These are phyloP conservation scores for Pulicaria dysenterica DNA, from an alignment of 129 eudicot species.

Conservation along the genomic window DNA sequence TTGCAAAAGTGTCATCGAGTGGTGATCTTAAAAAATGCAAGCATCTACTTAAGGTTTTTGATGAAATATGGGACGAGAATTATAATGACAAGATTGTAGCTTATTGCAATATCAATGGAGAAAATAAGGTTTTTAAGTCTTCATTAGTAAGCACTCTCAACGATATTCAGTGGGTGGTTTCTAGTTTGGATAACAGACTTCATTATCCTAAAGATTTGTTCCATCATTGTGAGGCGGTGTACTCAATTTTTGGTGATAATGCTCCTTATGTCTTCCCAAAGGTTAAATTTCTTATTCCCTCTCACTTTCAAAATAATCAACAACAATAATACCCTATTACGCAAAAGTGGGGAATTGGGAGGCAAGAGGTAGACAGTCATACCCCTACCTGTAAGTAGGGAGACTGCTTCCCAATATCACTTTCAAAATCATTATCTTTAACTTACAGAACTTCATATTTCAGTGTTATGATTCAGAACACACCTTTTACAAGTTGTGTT, in stretches of 20 bases:
- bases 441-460: background rate
- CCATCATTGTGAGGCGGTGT: slow-evolving; percentile 65
- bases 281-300: slow-evolving; percentile 37
- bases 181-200: slow-evolving; percentile 57
- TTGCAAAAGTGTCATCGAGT: slow-evolving; percentile 44
- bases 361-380: too few species aligned
- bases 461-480: too few species aligned
- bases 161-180: slow-evolving; percentile 62
- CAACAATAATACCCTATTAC: too few species aligned
- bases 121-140: slow-evolving; percentile 45
- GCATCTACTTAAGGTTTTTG: slow-evolving; percentile 66
- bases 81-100: slow-evolving; percentile 60
- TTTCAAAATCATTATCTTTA: too few species aligned
- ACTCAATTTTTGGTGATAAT: slow-evolving; percentile 59
- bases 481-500: background rate
- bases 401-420: too few species aligned
- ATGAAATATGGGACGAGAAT: slow-evolving; percentile 71
- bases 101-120: slow-evolving; percentile 42
- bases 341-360: too few species aligned
- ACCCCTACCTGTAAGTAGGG: too few species aligned
- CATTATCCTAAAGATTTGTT: slow-evolving; percentile 66
- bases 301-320: background rate
- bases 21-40: slow-evolving; percentile 52
- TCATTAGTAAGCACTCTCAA: slow-evolving; percentile 48
- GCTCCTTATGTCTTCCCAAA: slow-evolving; percentile 81